Conservation (phyloP, 495 filamentous ascomycete genomes). For the Neurospora tetrasperma region DNA sequence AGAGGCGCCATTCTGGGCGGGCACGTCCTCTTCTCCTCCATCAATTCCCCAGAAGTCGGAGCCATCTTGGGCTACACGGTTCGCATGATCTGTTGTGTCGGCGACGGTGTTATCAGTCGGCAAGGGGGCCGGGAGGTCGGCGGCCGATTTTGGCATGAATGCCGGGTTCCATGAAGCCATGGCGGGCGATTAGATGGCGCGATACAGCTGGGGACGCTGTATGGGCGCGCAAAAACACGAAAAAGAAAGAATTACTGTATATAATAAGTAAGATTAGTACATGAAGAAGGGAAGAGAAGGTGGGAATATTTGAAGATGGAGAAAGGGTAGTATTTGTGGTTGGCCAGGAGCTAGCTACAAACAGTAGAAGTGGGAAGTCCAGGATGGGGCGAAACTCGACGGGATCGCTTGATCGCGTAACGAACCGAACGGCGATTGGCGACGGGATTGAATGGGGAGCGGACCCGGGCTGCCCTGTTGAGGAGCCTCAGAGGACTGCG, state of each 20-base stretch:
- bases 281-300: not conserved
- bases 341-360: not conserved
- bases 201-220: slow-evolving; percentile 16
- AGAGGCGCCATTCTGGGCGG: slow-evolving; percentile 10
- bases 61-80: not conserved
- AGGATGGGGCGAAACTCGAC: slow-evolving; percentile 6
- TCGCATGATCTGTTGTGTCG: not conserved
- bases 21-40: not conserved
- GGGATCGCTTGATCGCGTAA: not conserved
- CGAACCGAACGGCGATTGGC: not conserved
- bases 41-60: not conserved
- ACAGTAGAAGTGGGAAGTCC: slow-evolving; percentile 6
- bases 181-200: slow-evolving; percentile 22
- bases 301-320: not conserved
- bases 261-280: slow-evolving; percentile 9
- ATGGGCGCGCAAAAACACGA: slow-evolving; percentile 5
- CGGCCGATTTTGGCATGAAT: slow-evolving; percentile 39
- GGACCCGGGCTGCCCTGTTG: not conserved
- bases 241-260: slow-evolving; percentile 22
- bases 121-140: slow-evolving; percentile 11
- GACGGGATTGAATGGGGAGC: not conserved
- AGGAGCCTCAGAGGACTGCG: not conserved
- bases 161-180: slow-evolving; percentile 48
- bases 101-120: not conserved
- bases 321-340: not conserved